These are phyloP conservation scores for Cicer yamashitae DNA, from an alignment of 306 rosid genomes.

Conservation along the genomic window DNA sequence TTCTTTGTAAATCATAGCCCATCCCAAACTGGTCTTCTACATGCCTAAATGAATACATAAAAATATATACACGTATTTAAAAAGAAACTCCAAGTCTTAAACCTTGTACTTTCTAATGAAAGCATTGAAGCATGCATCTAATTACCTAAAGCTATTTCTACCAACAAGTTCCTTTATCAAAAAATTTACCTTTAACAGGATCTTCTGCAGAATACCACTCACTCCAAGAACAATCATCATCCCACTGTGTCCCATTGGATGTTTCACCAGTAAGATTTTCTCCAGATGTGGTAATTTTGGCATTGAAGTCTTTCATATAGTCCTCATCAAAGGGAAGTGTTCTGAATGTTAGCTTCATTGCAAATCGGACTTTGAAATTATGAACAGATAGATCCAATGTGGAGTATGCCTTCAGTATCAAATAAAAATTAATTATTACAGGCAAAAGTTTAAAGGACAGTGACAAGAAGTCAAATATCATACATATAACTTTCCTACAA, in stretches of 20 bases:
- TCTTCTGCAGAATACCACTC: conserved; percentile 98
- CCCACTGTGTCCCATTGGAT: conserved; percentile 80
- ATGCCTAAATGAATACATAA: conserved; percentile 21
- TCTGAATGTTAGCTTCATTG: conserved; percentile 94
- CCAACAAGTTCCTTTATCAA: conserved; percentile 34
- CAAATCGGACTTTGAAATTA: conserved; percentile 77
- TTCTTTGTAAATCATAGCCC: conserved; percentile 13
- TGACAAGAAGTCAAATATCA: conserved; percentile 35
- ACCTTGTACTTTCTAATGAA: not conserved
- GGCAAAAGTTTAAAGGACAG: conserved; percentile 28
- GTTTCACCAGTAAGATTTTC: conserved; percentile 54
- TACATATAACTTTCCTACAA: conserved; percentile 26
- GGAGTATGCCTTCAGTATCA: conserved; percentile 84
- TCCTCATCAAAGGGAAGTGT: conserved; percentile 74
- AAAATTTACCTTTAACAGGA: conserved; percentile 79
- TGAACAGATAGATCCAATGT: conserved; percentile 78
- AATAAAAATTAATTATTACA: conserved; percentile 48
- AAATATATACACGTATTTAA: not conserved
- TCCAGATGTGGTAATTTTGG: conserved; percentile 55
- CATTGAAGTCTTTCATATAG: conserved; percentile 58
- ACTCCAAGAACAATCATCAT: conserved; percentile 95
- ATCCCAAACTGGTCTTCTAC: conserved; percentile 29
- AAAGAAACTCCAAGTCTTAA: conserved; percentile 9
- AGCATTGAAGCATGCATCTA: conserved; percentile 15
- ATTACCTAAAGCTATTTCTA: conserved; percentile 34